phyloP scores from a whole-genome alignment of 1,284 basidiomycete genomes.

The Fomes fomentarius region DNA sequence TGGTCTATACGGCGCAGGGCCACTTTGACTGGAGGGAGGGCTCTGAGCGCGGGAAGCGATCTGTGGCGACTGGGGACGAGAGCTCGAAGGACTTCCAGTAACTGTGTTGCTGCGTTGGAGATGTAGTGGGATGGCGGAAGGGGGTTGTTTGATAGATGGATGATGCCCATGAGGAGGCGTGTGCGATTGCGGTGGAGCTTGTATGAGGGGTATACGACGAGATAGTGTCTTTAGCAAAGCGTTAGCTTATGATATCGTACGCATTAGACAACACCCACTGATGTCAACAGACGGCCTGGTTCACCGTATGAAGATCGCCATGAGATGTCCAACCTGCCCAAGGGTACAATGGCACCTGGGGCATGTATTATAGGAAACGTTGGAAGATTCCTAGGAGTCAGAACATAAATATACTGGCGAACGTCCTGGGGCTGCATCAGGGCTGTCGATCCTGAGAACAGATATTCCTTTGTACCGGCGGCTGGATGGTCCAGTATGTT shows the following conservation, averaged over 20 bases:
- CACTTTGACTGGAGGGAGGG: slow-evolving; percentile 36
- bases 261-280: slow-evolving; percentile 41
- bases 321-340: slow-evolving; percentile 81
- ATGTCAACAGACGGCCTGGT: slow-evolving; percentile 81
- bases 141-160: slow-evolving; percentile 49
- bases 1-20: slow-evolving; percentile 48
- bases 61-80: slow-evolving; percentile 57
- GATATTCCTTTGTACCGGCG: slow-evolving; percentile 34
- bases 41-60: slow-evolving; percentile 48
- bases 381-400: slow-evolving; percentile 55
- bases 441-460: slow-evolving; percentile 65
- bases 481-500: slow-evolving; percentile 40
- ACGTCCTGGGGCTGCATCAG: slow-evolving; percentile 82
- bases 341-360: slow-evolving; percentile 72
- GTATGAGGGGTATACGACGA: slow-evolving; percentile 63
- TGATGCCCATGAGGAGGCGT: slow-evolving; percentile 31
- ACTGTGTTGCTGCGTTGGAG: slow-evolving; percentile 57
- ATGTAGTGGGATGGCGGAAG: slow-evolving; percentile 71
- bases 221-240: slow-evolving; percentile 58
- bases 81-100: slow-evolving; percentile 36
- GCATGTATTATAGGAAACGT: slow-evolving; percentile 53
- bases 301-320: slow-evolving; percentile 85
- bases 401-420: slow-evolving; percentile 83
- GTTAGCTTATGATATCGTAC: neutral
- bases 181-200: slow-evolving; percentile 25